Conservation (phyloP, 345 rosid genomes). For the Lumnitzera littorea region DNA sequence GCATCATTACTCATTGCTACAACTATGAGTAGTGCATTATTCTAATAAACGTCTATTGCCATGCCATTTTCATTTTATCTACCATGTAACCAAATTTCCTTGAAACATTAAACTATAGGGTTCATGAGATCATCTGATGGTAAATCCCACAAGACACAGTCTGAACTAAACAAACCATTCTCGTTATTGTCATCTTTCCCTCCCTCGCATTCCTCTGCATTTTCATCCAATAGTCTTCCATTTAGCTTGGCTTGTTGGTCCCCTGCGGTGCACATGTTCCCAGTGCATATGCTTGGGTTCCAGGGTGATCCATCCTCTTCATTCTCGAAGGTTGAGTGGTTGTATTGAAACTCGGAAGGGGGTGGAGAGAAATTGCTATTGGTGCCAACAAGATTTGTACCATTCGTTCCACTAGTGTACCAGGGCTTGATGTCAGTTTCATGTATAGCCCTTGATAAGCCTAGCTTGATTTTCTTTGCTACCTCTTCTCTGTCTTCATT, state of each 20-base stretch:
- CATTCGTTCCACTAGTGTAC: constrained; percentile 21
- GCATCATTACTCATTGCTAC: constrained; percentile 4
- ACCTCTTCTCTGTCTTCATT: constrained; percentile 42
- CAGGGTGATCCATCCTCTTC: constrained; percentile 59
- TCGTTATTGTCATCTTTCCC: constrained; percentile 39
- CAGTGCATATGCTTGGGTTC: constrained; percentile 47
- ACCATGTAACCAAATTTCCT: not conserved
- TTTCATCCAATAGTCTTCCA: constrained; percentile 33
- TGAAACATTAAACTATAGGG: constrained; percentile 36
- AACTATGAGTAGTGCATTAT: too few species aligned
- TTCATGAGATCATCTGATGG: constrained; percentile 66
- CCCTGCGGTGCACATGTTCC: constrained; percentile 43
- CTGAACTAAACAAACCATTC: constrained; percentile 51
- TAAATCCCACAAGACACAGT: constrained; percentile 79
- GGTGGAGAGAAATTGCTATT: constrained; percentile 26
- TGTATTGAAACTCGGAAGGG: constrained; percentile 31
- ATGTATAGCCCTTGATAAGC: constrained; percentile 50
- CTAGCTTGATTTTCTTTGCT: constrained; percentile 55
- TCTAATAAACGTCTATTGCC: too few species aligned
- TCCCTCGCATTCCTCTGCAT: constrained; percentile 38
- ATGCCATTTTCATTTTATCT: constrained; percentile 2
- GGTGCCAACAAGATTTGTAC: constrained; percentile 29
- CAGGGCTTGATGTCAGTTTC: constrained; percentile 45
- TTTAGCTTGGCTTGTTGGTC: constrained; percentile 29
- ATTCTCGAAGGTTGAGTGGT: constrained; percentile 29